A percentile compares a stretch with the other conserved stretches of the same genome.
Evolutionary conservation across 495 filamentous ascomycete species (phyloP).

Genomic region (Staphylotrichum longicolle): DNA sequence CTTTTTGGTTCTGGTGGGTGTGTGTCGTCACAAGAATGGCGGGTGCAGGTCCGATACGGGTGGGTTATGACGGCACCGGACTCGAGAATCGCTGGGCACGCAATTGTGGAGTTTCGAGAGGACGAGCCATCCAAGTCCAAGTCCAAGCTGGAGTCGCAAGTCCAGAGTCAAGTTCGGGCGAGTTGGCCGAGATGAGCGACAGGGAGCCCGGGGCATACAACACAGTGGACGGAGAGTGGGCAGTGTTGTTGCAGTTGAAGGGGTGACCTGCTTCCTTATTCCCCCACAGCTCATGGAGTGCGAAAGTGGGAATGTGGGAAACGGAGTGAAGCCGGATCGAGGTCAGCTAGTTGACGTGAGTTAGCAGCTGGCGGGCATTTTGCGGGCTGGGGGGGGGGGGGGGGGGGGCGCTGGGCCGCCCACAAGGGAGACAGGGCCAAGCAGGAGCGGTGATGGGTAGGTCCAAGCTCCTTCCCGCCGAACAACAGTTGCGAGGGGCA

Average conservation of each 20-base stretch:
- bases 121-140: no score
- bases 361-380: not conserved
- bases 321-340: not conserved
- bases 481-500: conserved; percentile 23
- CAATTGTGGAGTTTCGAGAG: not conserved
- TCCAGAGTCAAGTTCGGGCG: not conserved
- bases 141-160: conserved; percentile 8
- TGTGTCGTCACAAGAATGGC: no score
- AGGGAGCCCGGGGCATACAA: conserved; percentile 3
- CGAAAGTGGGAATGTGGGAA: conserved; percentile 6
- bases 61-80: conserved; percentile 13
- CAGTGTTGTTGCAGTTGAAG: conserved; percentile 6
- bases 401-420: not conserved
- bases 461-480: conserved; percentile 19
- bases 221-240: conserved; percentile 4
- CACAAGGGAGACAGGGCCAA: not conserved
- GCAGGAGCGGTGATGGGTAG: conserved; percentile 1
- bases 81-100: conserved; percentile 9
- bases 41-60: not conserved
- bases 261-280: conserved; percentile 4
- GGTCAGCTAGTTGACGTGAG: not conserved
- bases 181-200: conserved; percentile 4
- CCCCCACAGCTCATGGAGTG: conserved; percentile 13
- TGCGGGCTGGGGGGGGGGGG: not conserved
- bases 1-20: not conserved